Evolutionary conservation across 768 basidiomycete species (phyloP).

Genomic region (Termitomyces eurrhizus): DNA sequence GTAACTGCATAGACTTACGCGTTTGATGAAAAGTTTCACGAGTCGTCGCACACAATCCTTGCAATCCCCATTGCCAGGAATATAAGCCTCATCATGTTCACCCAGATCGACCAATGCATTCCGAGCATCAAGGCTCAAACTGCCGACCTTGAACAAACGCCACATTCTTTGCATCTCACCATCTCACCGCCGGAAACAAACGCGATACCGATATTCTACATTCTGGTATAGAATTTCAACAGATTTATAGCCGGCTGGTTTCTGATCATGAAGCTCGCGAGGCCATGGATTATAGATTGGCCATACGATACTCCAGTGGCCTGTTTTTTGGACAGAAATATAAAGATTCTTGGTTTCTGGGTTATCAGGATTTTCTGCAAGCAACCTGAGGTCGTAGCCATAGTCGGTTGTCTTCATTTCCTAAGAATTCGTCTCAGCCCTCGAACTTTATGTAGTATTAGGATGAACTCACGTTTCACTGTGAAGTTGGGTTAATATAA

Average conservation of each 20-base stretch:
- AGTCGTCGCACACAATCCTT: not conserved
- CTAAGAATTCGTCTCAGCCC: not conserved
- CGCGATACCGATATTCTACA: not conserved
- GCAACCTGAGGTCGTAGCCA: not conserved
- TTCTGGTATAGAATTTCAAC: not conserved
- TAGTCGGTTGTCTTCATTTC: not conserved
- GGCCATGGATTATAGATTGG: not conserved
- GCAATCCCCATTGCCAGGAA: not conserved
- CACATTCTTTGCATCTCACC: not conserved
- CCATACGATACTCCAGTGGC: not conserved
- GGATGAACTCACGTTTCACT: not conserved
- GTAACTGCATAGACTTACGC: not conserved
- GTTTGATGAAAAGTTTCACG: not conserved
- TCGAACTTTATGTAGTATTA: not conserved
- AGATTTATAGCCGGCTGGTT: not conserved
- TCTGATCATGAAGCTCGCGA: not conserved
- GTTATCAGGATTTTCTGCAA: not conserved
- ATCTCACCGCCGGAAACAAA: not conserved
- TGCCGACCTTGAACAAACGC: not conserved
- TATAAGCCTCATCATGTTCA: not conserved
- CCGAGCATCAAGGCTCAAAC: not conserved
- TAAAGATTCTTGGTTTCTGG: not conserved
- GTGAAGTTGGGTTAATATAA: not conserved
- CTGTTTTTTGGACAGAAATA: not conserved
- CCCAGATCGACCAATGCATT: not conserved